Conservation (phyloP, 345 rosid species). For the Theobroma cacao region DNA sequence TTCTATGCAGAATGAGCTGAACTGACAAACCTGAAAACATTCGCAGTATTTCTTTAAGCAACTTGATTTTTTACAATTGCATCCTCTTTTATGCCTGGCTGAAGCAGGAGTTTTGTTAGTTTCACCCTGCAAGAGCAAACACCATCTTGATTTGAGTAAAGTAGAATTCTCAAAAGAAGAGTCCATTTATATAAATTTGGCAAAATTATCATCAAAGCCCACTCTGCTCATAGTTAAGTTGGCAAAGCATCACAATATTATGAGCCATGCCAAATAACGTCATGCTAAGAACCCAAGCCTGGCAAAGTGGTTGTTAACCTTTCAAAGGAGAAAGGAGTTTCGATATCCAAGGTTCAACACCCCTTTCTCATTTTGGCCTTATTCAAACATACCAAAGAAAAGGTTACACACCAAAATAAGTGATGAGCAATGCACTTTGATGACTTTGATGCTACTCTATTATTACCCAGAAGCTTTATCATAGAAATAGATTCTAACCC, state of each 20-base stretch:
- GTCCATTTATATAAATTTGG: neutral
- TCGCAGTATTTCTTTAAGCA: conserved; percentile 82
- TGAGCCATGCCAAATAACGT: neutral
- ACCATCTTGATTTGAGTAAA: neutral
- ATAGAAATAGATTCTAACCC: conserved; percentile 36
- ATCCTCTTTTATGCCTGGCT: conserved; percentile 79
- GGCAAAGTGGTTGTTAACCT: neutral
- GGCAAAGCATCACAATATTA: neutral
- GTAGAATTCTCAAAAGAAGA: neutral
- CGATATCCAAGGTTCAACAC: neutral
- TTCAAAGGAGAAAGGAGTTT: neutral
- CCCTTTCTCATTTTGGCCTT: neutral
- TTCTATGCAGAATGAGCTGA: conserved; percentile 4
- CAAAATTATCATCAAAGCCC: conserved; percentile 6
- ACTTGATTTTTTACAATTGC: conserved; percentile 76
- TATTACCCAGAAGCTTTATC: conserved; percentile 4
- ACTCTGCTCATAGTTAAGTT: conserved; percentile 2
- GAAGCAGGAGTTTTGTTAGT: conserved; percentile 61
- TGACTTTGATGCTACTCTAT: conserved; percentile 10
- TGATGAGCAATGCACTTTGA: neutral
- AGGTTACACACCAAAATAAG: conserved; percentile 6
- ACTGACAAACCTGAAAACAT: conserved; percentile 59
- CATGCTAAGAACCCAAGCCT: neutral
- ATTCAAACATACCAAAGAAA: conserved; percentile 9
- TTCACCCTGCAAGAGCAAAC: conserved; percentile 45